These are phyloP conservation scores for Chlamydomonas asymmetrica DNA, from an alignment of 139 green algal species.

Conservation along the genomic window DNA sequence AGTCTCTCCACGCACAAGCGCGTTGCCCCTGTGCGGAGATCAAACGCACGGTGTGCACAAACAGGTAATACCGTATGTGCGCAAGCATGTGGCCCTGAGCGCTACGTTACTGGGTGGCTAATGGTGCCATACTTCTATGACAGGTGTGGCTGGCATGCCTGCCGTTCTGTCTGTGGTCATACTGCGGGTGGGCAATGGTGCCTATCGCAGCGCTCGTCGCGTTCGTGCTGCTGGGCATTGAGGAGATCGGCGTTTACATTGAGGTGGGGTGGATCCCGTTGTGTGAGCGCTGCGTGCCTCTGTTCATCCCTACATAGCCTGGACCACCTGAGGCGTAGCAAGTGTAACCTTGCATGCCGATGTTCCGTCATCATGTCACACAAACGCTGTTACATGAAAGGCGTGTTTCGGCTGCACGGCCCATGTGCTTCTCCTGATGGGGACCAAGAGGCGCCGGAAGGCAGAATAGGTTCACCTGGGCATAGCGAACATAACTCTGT, in stretches of 20 bases:
- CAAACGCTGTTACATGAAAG: not conserved
- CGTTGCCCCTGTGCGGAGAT: too few species aligned
- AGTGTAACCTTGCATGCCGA: too few species aligned
- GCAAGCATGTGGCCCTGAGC: too few species aligned
- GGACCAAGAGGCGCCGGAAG: not conserved
- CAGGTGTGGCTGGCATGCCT: conserved; percentile 46
- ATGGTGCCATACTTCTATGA: conserved; percentile 13
- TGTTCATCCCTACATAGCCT: not conserved
- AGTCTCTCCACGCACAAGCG: too few species aligned
- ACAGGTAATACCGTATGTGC: too few species aligned
- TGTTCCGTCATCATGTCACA: too few species aligned
- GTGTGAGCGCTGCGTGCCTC: not conserved
- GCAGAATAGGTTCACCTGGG: too few species aligned
- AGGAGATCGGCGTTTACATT: conserved; percentile 61
- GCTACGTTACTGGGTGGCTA: conserved; percentile 2
- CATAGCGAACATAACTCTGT: not conserved
- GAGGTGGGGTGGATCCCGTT: conserved; percentile 37
- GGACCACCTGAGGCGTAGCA: not conserved
- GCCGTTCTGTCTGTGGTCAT: conserved; percentile 60
- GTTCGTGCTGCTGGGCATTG: conserved; percentile 71
- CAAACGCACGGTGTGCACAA: too few species aligned
- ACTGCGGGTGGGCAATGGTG: conserved; percentile 43
- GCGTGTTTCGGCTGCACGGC: not conserved
- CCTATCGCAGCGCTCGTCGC: conserved; percentile 45
- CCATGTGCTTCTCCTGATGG: not conserved